Conservation (phyloP, 164 flowering plant species). For the Amborella trichopoda region DNA sequence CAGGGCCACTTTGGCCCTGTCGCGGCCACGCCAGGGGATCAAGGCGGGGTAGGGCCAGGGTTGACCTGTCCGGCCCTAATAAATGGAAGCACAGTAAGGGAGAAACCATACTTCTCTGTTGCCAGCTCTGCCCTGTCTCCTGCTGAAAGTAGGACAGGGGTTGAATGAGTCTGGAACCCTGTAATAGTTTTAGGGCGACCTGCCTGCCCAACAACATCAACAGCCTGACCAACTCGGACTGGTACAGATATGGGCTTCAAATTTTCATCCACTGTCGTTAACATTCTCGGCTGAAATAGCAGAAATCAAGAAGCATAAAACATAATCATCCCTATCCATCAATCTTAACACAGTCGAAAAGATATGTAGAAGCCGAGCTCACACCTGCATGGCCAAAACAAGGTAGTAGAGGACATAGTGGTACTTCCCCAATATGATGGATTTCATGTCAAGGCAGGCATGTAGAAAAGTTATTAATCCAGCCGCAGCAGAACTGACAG, state of each 20-base stretch:
- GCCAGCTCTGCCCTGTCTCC: slow-evolving; percentile 97
- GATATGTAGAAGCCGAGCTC: background rate
- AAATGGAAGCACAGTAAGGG: no score
- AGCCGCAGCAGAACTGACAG: slow-evolving; percentile 83
- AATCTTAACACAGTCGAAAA: background rate
- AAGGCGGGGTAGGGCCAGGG: no score
- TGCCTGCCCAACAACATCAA: slow-evolving; percentile 97
- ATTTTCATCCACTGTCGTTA: slow-evolving; percentile 84
- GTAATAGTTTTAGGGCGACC: slow-evolving; percentile 97
- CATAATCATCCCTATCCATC: background rate
- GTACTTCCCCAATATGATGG: slow-evolving; percentile 77
- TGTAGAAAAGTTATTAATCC: slow-evolving; percentile 64
- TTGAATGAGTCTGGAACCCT: slow-evolving; percentile 95
- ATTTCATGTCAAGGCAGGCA: slow-evolving; percentile 89
- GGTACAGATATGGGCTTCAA: slow-evolving; percentile 86
- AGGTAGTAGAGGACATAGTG: slow-evolving; percentile 90
- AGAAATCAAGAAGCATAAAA: background rate
- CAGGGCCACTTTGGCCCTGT: no score
- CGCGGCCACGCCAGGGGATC: no score
- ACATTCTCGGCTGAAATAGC: slow-evolving; percentile 74
- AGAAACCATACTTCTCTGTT: slow-evolving; percentile 58
- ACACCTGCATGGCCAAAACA: slow-evolving; percentile 90
- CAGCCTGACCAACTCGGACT: slow-evolving; percentile 96
- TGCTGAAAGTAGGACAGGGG: slow-evolving; percentile 92
- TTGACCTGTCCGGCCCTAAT: no score